A percentile compares a stretch with the other conserved stretches of the same genome.
These are phyloP conservation scores for Orbilia oligospora DNA, from an alignment of 2,329 filamentous ascomycete genomes.

Conservation along the genomic window DNA sequence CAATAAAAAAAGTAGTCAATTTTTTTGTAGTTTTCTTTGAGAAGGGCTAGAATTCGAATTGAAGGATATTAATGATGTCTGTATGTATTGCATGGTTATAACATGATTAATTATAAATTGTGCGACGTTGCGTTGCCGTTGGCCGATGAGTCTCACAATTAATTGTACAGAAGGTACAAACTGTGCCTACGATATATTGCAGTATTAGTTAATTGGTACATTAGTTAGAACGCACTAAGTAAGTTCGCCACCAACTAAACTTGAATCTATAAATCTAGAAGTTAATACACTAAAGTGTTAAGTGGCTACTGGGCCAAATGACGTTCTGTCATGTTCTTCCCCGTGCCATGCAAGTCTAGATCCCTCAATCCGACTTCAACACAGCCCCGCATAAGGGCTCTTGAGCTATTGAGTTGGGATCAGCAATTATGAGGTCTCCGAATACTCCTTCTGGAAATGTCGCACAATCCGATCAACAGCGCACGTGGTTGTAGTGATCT, in stretches of 20 bases:
- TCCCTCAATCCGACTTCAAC: neutral
- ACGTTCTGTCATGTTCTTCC: neutral
- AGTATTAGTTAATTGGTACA: no score
- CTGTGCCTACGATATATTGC: no score
- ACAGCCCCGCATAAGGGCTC: neutral
- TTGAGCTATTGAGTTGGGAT: conserved; percentile 12
- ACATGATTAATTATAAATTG: no score
- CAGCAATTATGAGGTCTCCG: conserved; percentile 2
- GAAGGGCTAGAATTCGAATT: no score
- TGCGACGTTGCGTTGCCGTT: no score
- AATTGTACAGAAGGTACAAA: no score
- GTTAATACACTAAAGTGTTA: neutral
- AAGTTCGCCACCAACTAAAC: no score
- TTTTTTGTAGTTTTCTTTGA: neutral
- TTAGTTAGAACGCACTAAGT: no score
- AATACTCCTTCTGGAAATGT: conserved; percentile 19
- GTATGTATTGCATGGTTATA: no score
- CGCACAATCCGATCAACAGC: conserved; percentile 8
- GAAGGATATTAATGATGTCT: no score
- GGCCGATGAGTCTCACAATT: no score
- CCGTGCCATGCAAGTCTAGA: neutral
- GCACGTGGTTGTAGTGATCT: conserved; percentile 21
- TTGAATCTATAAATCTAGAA: neutral
- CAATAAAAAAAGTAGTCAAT: neutral
- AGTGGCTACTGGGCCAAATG: neutral